phyloP scores from a whole-genome alignment of 306 rosid species.

The Phaseolus lunatus region DNA sequence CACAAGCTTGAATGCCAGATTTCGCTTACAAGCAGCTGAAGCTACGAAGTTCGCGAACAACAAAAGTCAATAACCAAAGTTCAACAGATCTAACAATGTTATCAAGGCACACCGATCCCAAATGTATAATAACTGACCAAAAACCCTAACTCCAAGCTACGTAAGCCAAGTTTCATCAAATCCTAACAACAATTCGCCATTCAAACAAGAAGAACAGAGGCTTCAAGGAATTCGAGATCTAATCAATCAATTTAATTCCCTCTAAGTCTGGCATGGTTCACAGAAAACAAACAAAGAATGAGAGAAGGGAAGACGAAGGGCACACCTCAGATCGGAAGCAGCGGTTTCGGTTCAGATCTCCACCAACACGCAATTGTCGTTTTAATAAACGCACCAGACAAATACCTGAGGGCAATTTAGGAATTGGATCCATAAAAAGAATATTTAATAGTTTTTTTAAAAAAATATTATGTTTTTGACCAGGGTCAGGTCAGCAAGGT shows the following conservation, averaged over 20 bases:
- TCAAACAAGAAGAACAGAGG: constrained; percentile 9
- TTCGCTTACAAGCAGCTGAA: constrained; percentile 12
- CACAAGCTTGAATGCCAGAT: constrained; percentile 4
- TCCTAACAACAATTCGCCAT: background rate
- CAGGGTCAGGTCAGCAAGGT: too few species aligned
- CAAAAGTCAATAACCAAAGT: constrained; percentile 21
- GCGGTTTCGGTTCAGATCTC: constrained; percentile 48
- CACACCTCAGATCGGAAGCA: constrained; percentile 48
- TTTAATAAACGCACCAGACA: constrained; percentile 7
- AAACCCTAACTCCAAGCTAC: constrained; percentile 38
- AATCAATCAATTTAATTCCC: background rate
- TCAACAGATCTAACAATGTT: constrained; percentile 29
- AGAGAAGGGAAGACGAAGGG: background rate
- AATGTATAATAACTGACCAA: background rate
- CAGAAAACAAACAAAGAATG: constrained; percentile 29
- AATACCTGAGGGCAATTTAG: constrained; percentile 32
- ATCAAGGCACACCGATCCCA: background rate
- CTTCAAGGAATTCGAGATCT: constrained; percentile 5
- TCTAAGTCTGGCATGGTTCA: constrained; percentile 34
- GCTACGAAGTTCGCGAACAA: background rate
- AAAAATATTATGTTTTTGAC: background rate
- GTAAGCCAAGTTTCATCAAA: constrained; percentile 17
- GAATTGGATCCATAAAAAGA: background rate
- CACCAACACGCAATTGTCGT: constrained; percentile 1
- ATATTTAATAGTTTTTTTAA: background rate